Conservation (phyloP, 345 rosid genomes). For the Chamaenerion angustifolium region DNA sequence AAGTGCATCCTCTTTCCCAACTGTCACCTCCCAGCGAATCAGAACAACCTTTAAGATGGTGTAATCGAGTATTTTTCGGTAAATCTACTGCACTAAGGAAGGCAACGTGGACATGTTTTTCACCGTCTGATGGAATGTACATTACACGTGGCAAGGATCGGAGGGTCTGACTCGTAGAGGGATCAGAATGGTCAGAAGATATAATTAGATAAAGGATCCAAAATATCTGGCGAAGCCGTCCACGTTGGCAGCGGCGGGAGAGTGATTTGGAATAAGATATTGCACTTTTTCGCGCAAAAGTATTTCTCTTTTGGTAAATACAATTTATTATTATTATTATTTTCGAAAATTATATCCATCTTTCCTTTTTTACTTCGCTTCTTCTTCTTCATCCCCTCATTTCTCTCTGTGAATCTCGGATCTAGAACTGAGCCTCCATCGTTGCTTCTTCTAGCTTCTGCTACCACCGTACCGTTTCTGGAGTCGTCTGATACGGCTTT, state of each 20-base stretch:
- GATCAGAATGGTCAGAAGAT: conserved; percentile 14
- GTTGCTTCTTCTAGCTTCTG: background rate
- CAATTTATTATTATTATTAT: too few relatives aligned
- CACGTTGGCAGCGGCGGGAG: conserved; percentile 46
- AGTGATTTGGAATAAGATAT: conserved; percentile 48
- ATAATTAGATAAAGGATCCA: too few relatives aligned
- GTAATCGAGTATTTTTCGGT: background rate
- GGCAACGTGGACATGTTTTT: background rate
- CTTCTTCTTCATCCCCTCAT: conserved; percentile 17
- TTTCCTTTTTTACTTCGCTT: conserved; percentile 5
- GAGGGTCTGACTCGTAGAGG: background rate
- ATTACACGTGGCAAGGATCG: background rate
- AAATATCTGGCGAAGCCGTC: conserved; percentile 64
- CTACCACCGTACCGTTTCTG: background rate
- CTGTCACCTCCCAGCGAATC: conserved; percentile 9
- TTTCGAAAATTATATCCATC: background rate
- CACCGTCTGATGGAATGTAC: background rate
- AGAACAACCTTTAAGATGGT: conserved; percentile 7
- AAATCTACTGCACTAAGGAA: background rate
- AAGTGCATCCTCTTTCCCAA: conserved; percentile 4
- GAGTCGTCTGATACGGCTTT: background rate
- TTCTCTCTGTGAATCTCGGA: conserved; percentile 5
- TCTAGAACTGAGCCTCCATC: background rate
- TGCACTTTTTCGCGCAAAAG: conserved; percentile 31
- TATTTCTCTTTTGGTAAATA: background rate